Conservation (phyloP, 192 early-diverging fungal species). For the Umbelopsis isabellina region DNA sequence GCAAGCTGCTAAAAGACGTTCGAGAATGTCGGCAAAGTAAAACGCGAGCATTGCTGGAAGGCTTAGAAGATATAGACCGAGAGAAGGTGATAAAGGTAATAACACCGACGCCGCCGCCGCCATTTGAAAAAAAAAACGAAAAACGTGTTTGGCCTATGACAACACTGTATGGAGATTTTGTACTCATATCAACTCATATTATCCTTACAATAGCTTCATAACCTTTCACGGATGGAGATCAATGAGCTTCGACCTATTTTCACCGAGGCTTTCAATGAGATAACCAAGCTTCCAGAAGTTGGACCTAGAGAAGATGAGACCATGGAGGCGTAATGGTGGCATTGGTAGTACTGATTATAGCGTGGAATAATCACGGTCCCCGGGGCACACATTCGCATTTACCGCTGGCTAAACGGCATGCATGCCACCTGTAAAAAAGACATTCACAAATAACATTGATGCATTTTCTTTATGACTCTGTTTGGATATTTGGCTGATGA, state of each 20-base stretch:
- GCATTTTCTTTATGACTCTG: too few relatives aligned
- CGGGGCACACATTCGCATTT: too few relatives aligned
- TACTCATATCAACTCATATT: not conserved
- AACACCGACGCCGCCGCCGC: too few relatives aligned
- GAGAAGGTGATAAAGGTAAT: too few relatives aligned
- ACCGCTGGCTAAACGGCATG: too few relatives aligned
- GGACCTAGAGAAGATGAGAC: conserved; percentile 15
- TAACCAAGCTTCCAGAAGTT: conserved; percentile 49
- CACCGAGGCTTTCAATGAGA: conserved; percentile 74
- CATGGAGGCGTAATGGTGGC: not conserved
- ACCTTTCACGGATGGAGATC: conserved; percentile 84
- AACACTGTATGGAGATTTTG: not conserved
- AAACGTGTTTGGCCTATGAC: too few relatives aligned
- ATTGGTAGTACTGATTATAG: too few relatives aligned
- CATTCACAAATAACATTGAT: too few relatives aligned
- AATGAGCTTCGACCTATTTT: conserved; percentile 96
- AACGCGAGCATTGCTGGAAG: conserved; percentile 67
- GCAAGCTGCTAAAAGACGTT: conserved; percentile 81
- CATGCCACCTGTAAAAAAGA: too few relatives aligned
- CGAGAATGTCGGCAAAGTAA: conserved; percentile 84
- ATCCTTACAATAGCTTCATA: conserved; percentile 66
- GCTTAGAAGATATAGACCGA: conserved; percentile 62
- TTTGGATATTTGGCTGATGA: too few relatives aligned
- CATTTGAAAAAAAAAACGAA: too few relatives aligned
- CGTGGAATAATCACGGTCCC: too few relatives aligned